Base-by-base conservation (phyloP, 345 rosid genomes). In the Brassica incana region DNA sequence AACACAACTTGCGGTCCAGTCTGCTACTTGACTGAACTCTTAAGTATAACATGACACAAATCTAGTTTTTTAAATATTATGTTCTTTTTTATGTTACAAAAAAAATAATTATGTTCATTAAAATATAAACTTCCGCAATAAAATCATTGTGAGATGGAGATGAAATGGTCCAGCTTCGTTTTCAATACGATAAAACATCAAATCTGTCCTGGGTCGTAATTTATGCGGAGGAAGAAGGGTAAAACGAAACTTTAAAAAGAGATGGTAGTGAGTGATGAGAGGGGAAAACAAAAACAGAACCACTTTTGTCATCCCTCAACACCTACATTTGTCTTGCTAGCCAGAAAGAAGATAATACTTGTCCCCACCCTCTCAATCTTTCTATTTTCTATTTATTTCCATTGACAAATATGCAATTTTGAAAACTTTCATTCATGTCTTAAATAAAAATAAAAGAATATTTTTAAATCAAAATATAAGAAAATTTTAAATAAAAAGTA, bases 291-390 rank as follows among this genome's bases (percentile, higher is more conserved):
- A 83, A 80, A 80, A 67, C 77, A 77, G 74, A 80, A 76, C 78
- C 64, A 73, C 79, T 56, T 65, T 77, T 77, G 80, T 75, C 76
- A 61, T 68, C 71, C 77, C 64, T 76, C 79, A 73, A 75, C 64
- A 72, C 69, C 80, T 70, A 81, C 76, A 84, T 72, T 80, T 74
- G 81, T 78, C 75, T 71, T 64, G 69, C 69, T 67, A 84, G 80
- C 59, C 73, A 75, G 75, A 78, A 69, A 66, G 72, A 84, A 66
- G 85, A 83, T 77, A 82, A 80, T 76, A 77, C 54, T 67, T 85
- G 88, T 84, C 85, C 87, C 86, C 86, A 84, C 86, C 5, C 10
- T 75, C 73, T 71, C 64, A 29, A 6, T 8, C 56, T 76, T 45
- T 30, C 50, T 14, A 7, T 15, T 61, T 74, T 16, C 6, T 38